phyloP scores from a whole-genome alignment of 2,329 filamentous ascomycete species.

The Hypocrella siamensis region DNA sequence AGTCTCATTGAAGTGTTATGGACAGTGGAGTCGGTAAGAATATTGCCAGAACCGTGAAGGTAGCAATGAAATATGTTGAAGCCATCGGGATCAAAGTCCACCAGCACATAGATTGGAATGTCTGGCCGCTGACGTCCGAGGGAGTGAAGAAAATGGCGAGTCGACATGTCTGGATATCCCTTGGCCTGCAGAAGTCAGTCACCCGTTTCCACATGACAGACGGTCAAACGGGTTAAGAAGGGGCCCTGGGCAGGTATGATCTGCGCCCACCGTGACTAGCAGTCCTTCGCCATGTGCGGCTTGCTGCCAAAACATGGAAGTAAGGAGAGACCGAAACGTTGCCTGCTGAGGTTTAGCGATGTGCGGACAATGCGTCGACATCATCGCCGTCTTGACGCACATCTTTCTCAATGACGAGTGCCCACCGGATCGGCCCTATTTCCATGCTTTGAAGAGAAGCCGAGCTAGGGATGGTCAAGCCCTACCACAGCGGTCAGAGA shows the following conservation, averaged over 20 bases:
- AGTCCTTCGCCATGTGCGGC: constrained; percentile 39
- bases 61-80: constrained; percentile 61
- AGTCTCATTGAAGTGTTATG: constrained; percentile 39
- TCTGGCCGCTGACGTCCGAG: constrained; percentile 30
- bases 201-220: neutral
- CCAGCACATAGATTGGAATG: constrained; percentile 45
- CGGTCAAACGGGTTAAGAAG: too few relatives aligned
- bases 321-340: constrained; percentile 54
- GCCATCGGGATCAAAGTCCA: constrained; percentile 67
- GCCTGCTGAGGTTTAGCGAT: constrained; percentile 31
- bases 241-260: neutral
- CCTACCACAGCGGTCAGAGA: constrained; percentile 23
- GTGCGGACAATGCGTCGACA: neutral
- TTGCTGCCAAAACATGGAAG: constrained; percentile 35
- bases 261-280: constrained; percentile 44
- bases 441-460: constrained; percentile 33
- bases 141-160: constrained; percentile 45
- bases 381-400: constrained; percentile 18
- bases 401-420: constrained; percentile 70
- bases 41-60: constrained; percentile 47
- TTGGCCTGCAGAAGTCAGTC: constrained; percentile 42
- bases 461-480: constrained; percentile 42
- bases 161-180: constrained; percentile 65
- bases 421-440: constrained; percentile 38
- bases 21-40: constrained; percentile 42